Percentiles rank a stretch among this genome's conserved stretches.
These are phyloP conservation scores for Nemophila menziesii DNA, from an alignment of 257 asterid species.

Conservation along the genomic window DNA sequence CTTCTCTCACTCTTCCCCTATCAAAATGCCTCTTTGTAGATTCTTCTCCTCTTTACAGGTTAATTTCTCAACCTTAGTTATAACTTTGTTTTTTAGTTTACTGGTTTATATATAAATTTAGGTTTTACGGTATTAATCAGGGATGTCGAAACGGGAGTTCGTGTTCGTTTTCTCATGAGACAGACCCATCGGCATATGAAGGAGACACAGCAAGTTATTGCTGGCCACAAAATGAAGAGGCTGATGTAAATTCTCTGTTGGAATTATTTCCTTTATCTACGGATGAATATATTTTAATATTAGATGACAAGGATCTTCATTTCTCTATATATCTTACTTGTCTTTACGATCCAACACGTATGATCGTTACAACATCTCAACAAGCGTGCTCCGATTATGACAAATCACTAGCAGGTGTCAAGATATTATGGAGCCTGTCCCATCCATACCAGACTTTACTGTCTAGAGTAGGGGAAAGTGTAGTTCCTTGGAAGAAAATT, in stretches of 20 bases:
- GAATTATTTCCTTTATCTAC: constrained; percentile 43
- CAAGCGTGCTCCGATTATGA: constrained; percentile 19
- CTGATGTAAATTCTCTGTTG: constrained; percentile 36
- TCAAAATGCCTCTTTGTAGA: constrained; percentile 55
- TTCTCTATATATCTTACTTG: constrained; percentile 43
- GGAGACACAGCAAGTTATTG: constrained; percentile 25
- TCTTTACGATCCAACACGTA: constrained; percentile 35
- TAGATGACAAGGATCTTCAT: constrained; percentile 61
- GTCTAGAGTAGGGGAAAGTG: constrained; percentile 21
- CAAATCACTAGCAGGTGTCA: constrained; percentile 34
- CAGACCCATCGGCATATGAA: constrained; percentile 24
- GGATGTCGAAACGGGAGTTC: constrained; percentile 83
- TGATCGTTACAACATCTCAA: constrained; percentile 52
- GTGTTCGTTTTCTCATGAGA: constrained; percentile 72
- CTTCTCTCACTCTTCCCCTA: constrained; percentile 64
- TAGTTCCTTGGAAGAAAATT: constrained; percentile 54
- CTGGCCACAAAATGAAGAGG: constrained; percentile 34
- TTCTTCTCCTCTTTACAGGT: constrained; percentile 91
- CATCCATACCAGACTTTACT: constrained; percentile 61
- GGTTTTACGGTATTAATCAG: too few species aligned
- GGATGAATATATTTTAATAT: constrained; percentile 41
- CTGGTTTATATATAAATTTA: too few species aligned
- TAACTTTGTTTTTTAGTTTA: too few species aligned
- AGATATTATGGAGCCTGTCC: constrained; percentile 45
- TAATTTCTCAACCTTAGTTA: too few species aligned